Evolutionary conservation across 768 basidiomycete genomes (phyloP).

Genomic region (Trametes sanguinea): DNA sequence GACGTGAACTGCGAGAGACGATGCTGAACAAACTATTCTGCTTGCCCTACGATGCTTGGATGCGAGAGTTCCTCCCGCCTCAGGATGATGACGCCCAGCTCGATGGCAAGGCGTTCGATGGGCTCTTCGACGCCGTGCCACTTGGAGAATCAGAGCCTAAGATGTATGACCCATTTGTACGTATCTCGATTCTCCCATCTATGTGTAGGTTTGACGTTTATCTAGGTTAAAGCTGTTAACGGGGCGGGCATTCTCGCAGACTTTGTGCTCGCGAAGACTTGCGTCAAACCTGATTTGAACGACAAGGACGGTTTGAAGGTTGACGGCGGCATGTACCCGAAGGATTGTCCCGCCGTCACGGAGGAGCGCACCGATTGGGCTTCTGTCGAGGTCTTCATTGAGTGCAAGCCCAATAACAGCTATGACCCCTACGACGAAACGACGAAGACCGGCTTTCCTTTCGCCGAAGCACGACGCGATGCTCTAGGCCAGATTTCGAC

Average conservation of each 20-base stretch:
- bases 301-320: neutral
- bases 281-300: neutral
- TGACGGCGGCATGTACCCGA: neutral
- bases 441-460: neutral
- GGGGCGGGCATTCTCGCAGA: neutral
- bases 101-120: neutral
- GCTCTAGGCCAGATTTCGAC: slow-evolving; percentile 1
- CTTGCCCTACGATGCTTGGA: too few relatives aligned
- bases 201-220: neutral
- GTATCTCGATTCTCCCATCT: neutral
- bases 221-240: neutral
- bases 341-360: neutral
- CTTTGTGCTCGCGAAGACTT: neutral
- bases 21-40: too few relatives aligned
- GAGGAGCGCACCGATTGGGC: neutral
- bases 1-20: too few relatives aligned
- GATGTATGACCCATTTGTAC: neutral
- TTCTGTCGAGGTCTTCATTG: neutral
- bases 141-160: neutral
- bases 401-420: neutral
- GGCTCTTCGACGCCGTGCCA: neutral
- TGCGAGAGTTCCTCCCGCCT: too few relatives aligned
- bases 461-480: neutral
- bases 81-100: too few relatives aligned
- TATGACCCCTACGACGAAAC: neutral